These are phyloP conservation scores for Carex myosuroides DNA, from an alignment of 176 grass and related monocot genomes.

Conservation along the genomic window DNA sequence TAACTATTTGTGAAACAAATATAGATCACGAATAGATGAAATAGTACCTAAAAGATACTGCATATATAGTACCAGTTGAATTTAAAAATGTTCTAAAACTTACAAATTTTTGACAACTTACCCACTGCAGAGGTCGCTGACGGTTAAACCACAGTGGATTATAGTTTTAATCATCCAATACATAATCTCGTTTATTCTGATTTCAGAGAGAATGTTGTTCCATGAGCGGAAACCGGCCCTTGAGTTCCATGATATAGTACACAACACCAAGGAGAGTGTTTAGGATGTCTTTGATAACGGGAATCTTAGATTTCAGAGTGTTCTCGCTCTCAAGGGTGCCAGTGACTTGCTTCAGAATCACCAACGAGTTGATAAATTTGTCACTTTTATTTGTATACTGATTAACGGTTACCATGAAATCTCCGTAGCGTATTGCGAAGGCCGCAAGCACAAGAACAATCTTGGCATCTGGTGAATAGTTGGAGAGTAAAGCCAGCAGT, in stretches of 20 bases:
- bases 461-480: neutral
- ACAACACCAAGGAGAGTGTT: neutral
- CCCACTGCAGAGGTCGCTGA: slow-evolving; percentile 16
- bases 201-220: slow-evolving; percentile 11
- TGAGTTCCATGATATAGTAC: neutral
- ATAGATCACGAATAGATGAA: neutral
- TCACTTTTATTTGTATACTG: slow-evolving; percentile 4
- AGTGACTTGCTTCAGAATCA: neutral
- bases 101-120: neutral
- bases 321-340: neutral
- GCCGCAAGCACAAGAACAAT: neutral
- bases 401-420: slow-evolving; percentile 6
- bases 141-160: slow-evolving; percentile 3
- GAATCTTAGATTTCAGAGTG: neutral
- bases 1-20: neutral
- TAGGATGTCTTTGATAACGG: neutral
- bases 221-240: neutral
- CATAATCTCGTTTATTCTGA: neutral
- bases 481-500: slow-evolving; percentile 4
- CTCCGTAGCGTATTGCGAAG: slow-evolving; percentile 1
- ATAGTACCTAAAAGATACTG: neutral
- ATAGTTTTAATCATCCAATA: slow-evolving; percentile 8
- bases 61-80: neutral
- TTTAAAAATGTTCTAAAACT: neutral
- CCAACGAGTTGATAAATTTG: neutral